A percentile compares a stretch with the other conserved stretches of the same genome.
Conservation (phyloP, 805 yeast species). For the Saturnispora saitoi region DNA sequence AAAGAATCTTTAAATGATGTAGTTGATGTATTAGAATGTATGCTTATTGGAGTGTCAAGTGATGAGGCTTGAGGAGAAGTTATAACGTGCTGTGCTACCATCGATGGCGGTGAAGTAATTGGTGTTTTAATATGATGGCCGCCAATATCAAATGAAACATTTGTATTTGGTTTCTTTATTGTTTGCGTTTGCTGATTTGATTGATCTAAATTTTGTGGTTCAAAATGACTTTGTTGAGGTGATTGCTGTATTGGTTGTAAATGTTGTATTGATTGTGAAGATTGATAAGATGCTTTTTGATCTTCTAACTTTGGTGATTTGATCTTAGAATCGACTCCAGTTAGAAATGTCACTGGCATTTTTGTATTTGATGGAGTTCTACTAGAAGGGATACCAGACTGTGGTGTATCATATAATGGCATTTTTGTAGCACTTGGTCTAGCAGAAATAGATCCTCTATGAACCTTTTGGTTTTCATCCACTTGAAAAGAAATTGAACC, state of each 20-base stretch:
- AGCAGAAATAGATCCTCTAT: slow-evolving; percentile 51
- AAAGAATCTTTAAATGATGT: slow-evolving; percentile 4
- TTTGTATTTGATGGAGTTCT: slow-evolving; percentile 22
- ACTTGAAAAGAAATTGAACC: slow-evolving; percentile 40
- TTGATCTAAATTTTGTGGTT: background rate
- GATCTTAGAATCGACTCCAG: background rate
- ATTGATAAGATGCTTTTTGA: background rate
- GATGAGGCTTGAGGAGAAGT: slow-evolving; percentile 10
- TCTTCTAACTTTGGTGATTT: slow-evolving; percentile 4
- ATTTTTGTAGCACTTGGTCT: slow-evolving; percentile 37
- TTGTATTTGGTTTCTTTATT: background rate
- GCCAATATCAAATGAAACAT: slow-evolving; percentile 6
- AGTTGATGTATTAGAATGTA: slow-evolving; percentile 9
- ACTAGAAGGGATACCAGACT: slow-evolving; percentile 22
- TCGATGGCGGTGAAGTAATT: slow-evolving; percentile 6
- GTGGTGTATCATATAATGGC: slow-evolving; percentile 18
- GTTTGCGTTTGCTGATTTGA: background rate
- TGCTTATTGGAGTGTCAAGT: slow-evolving; percentile 4
- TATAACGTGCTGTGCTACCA: background rate
- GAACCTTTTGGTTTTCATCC: slow-evolving; percentile 30
- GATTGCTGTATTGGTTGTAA: background rate
- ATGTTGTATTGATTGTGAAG: background rate
- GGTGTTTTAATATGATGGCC: background rate
- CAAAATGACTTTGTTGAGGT: background rate
- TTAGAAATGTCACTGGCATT: slow-evolving; percentile 4